Conservation (phyloP, 306 rosid genomes). For the Cicer yamashitae region DNA sequence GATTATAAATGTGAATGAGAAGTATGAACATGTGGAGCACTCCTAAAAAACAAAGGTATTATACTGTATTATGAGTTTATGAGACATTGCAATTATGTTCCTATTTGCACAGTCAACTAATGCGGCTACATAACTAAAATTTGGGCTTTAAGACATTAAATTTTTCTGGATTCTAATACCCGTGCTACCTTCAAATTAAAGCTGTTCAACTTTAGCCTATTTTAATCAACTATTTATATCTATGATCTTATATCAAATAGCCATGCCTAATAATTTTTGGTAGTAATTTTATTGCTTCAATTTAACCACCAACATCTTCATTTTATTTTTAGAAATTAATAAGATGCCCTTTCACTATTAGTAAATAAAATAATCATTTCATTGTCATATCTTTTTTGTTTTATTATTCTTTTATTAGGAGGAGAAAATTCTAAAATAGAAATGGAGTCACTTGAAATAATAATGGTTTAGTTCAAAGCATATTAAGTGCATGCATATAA, state of each 20-base stretch:
- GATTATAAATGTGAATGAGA: slow-evolving; percentile 46
- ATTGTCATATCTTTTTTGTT: not conserved
- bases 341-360: not conserved
- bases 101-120: slow-evolving; percentile 62
- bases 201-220: slow-evolving; percentile 45
- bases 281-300: not conserved
- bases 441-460: slow-evolving; percentile 21
- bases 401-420: not conserved
- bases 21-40: slow-evolving; percentile 40
- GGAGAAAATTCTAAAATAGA: not conserved
- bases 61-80: slow-evolving; percentile 46
- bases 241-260: not conserved
- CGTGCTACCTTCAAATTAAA: slow-evolving; percentile 46
- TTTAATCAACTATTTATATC: slow-evolving; percentile 30
- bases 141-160: slow-evolving; percentile 44
- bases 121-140: slow-evolving; percentile 60
- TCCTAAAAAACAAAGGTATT: slow-evolving; percentile 33
- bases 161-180: slow-evolving; percentile 36
- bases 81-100: slow-evolving; percentile 46
- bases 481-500: slow-evolving; percentile 19
- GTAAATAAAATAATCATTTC: not conserved
- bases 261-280: not conserved
- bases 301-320: not conserved
- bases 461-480: not conserved
- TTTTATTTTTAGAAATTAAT: not conserved